A percentile compares a stretch with the other conserved stretches of the same genome.
Conservation (phyloP, 164 flowering plant species). For the Pachysandra terminalis region DNA sequence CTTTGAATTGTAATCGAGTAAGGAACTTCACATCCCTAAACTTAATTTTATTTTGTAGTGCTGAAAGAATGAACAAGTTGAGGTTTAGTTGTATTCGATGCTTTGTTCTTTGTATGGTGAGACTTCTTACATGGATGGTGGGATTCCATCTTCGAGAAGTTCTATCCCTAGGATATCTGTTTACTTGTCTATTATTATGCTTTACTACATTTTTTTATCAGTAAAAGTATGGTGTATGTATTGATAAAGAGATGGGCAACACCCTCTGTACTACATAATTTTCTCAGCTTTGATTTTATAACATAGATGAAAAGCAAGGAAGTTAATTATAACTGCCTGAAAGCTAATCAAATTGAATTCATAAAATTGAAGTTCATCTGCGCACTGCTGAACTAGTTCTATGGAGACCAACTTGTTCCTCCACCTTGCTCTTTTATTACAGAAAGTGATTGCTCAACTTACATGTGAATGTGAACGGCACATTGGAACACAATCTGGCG, state of each 20-base stretch:
- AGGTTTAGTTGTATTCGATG: no score
- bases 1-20: no score
- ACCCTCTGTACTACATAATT: neutral
- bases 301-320: no score
- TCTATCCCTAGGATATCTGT: no score
- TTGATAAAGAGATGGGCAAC: neutral
- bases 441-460: slow-evolving; percentile 95
- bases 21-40: no score
- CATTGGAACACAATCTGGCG: slow-evolving; percentile 98
- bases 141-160: no score
- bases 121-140: no score
- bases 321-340: no score
- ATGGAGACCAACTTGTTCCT: slow-evolving; percentile 4
- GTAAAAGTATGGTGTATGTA: neutral
- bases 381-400: neutral
- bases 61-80: no score
- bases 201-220: neutral
- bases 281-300: no score
- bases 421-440: slow-evolving; percentile 18
- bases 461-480: slow-evolving; percentile 96
- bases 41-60: no score
- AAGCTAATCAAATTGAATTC: neutral
- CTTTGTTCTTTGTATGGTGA: no score
- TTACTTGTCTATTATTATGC: neutral
- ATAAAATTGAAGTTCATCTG: neutral